Evolutionary conservation across 306 rosid genomes (phyloP).

Genomic region (Lablab purpureus): DNA sequence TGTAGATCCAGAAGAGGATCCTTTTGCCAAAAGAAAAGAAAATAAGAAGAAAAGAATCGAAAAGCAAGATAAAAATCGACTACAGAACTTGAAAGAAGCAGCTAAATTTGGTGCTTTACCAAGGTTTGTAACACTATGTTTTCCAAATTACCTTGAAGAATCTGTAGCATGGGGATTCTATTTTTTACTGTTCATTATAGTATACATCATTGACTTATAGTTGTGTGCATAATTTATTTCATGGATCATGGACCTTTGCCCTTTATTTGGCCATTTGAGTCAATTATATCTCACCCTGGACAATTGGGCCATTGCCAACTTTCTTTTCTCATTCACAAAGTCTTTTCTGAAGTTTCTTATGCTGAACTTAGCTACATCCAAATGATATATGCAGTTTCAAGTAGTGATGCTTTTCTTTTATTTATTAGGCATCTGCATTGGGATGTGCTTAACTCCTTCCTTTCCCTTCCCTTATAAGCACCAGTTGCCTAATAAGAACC

Average conservation of each 20-base stretch:
- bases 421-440: no score
- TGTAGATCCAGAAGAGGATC: constrained; percentile 85
- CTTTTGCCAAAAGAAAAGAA: constrained; percentile 80
- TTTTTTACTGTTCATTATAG: not conserved
- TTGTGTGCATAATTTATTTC: constrained; percentile 11
- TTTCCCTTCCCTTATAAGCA: no score
- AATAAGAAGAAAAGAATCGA: constrained; percentile 77
- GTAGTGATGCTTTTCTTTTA: not conserved
- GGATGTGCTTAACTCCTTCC: no score
- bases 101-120: constrained; percentile 89
- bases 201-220: not conserved
- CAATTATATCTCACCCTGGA: constrained; percentile 7
- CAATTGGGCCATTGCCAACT: not conserved
- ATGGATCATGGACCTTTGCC: constrained; percentile 6
- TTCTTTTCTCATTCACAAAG: not conserved
- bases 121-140: constrained; percentile 60
- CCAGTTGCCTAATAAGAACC: no score
- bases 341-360: not conserved
- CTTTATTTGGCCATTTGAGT: not conserved
- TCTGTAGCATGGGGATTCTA: constrained; percentile 20
- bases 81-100: constrained; percentile 84
- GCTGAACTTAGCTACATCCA: not conserved
- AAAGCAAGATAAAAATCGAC: constrained; percentile 77
- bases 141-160: not conserved
- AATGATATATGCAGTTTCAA: not conserved